Percentiles rank a stretch among this genome's conserved stretches.
Conservation (phyloP, 192 early-diverging fungal genomes). For the Gonapodya sp. region DNA sequence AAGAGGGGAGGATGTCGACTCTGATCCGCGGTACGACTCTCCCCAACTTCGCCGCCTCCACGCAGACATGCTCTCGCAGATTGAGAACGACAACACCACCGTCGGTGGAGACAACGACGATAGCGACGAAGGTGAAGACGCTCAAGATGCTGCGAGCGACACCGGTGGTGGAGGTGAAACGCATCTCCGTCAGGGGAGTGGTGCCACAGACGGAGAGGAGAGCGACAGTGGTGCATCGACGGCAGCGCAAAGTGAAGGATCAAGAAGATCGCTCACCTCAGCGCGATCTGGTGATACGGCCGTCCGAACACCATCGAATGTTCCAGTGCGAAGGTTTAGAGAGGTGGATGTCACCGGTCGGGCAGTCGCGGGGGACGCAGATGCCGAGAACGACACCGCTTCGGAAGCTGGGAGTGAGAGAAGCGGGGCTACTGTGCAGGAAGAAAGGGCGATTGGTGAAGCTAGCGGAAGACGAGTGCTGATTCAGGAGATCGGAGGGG, state of each 20-base stretch:
- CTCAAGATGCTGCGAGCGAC: too few species aligned
- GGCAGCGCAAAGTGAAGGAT: not conserved
- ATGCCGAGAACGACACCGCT: not conserved
- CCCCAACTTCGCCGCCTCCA: conserved; percentile 6
- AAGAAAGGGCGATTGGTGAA: not conserved
- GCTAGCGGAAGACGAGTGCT: not conserved
- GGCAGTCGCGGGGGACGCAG: not conserved
- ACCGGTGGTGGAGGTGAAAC: not conserved
- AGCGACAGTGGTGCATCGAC: not conserved
- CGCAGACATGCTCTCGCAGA: conserved; percentile 8
- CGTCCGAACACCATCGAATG: not conserved
- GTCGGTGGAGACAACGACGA: not conserved
- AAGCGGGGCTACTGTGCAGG: not conserved
- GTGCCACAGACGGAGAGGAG: not conserved
- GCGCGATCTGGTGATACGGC: not conserved
- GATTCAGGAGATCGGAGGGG: not conserved
- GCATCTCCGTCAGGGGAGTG: not conserved
- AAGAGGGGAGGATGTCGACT: conserved; percentile 6
- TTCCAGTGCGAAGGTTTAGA: not conserved
- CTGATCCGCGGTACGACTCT: not conserved
- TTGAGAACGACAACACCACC: not conserved
- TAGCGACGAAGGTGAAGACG: not conserved
- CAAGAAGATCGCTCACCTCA: not conserved
- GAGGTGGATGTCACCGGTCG: not conserved
- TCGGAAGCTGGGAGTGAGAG: not conserved